A percentile compares a stretch with the other conserved stretches of the same genome.
phyloP scores from a whole-genome alignment of 2,329 filamentous ascomycete species.

The Exophiala sp. region DNA sequence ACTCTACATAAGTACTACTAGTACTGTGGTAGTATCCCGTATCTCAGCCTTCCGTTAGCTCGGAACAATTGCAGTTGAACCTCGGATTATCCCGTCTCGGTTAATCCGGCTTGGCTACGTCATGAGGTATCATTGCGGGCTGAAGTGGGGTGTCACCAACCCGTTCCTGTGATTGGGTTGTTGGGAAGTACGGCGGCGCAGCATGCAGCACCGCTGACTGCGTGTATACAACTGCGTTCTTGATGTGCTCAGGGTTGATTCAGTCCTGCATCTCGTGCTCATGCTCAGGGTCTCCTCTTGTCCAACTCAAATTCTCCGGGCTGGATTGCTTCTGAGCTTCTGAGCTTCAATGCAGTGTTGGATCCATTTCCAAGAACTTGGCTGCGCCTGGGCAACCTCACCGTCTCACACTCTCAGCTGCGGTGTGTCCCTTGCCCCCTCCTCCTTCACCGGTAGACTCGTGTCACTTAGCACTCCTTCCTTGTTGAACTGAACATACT shows the following conservation, averaged over 20 bases:
- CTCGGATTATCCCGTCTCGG: neutral
- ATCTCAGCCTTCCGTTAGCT: too few species aligned
- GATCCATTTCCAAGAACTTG: neutral
- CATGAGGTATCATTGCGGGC: neutral
- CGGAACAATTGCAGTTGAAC: constrained; percentile 2
- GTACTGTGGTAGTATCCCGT: neutral
- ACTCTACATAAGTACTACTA: too few species aligned
- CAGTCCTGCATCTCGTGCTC: too few species aligned
- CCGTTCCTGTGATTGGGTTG: too few species aligned
- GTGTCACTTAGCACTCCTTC: neutral
- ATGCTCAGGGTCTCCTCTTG: too few species aligned
- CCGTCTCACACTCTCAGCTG: neutral
- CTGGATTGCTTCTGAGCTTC: neutral
- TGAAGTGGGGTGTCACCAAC: too few species aligned
- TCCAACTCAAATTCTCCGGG: neutral
- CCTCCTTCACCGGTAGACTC: neutral
- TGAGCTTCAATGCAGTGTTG: neutral
- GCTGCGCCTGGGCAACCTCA: neutral
- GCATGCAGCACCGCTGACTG: too few species aligned
- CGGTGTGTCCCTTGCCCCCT: neutral
- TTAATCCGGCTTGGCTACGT: constrained; percentile 8
- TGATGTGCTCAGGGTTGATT: too few species aligned
- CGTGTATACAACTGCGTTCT: too few species aligned
- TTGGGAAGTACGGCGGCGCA: too few species aligned
- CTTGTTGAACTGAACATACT: neutral